Conservation (phyloP, 1,139 yeast species). For the Sugiyamaella japonica region DNA sequence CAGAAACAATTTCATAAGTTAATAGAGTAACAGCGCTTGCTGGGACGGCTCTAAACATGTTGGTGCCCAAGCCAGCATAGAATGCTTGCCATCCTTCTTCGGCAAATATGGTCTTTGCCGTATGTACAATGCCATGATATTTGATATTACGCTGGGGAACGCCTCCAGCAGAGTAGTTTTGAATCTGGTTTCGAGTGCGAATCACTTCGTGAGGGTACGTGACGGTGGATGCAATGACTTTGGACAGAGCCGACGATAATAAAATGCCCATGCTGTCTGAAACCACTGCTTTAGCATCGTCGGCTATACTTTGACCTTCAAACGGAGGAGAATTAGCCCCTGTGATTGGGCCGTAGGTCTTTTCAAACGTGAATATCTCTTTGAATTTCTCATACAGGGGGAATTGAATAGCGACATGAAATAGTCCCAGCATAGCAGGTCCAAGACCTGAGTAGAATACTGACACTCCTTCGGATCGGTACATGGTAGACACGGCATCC, state of each 20-base stretch:
- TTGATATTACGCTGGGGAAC: conserved; percentile 34
- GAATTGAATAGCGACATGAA: conserved; percentile 95
- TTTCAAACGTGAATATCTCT: conserved; percentile 41
- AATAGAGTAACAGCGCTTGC: conserved; percentile 92
- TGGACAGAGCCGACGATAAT: conserved; percentile 75
- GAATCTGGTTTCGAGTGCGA: conserved; percentile 84
- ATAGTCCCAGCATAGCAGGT: conserved; percentile 85
- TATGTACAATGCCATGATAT: conserved; percentile 46
- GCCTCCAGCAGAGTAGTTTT: conserved; percentile 25
- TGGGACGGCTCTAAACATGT: conserved; percentile 88
- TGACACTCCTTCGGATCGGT: conserved; percentile 68
- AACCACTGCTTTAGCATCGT: conserved; percentile 17
- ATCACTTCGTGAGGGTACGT: conserved; percentile 97
- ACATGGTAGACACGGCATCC: conserved; percentile 83
- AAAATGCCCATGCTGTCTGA: conserved; percentile 50
- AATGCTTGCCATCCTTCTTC: conserved; percentile 82
- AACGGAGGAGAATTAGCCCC: conserved; percentile 15
- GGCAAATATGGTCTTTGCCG: conserved; percentile 54
- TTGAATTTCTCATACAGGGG: conserved; percentile 91
- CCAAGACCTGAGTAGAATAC: conserved; percentile 91
- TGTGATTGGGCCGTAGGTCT: conserved; percentile 6
- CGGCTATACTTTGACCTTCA: conserved; percentile 8
- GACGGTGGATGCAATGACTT: conserved; percentile 83
- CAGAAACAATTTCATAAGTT: conserved; percentile 83
- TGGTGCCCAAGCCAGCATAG: conserved; percentile 86